Conservation (phyloP, 208 protist species). For the Naegleria fowleri region DNA sequence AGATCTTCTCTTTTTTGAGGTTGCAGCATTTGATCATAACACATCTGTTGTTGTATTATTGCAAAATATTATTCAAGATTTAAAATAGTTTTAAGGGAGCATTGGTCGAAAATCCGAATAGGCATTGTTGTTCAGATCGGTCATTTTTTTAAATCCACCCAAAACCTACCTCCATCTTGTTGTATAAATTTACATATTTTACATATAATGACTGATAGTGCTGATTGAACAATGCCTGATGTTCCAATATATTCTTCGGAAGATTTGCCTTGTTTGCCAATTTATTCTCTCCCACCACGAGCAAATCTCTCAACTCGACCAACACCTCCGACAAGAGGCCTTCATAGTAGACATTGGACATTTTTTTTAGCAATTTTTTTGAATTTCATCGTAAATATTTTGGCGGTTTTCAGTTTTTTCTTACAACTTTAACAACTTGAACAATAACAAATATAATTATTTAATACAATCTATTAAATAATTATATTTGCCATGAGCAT, state of each 20-base stretch:
- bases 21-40: slow-evolving; percentile 80
- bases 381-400: not conserved
- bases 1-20: slow-evolving; percentile 84
- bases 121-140: no score
- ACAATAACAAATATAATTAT: no score
- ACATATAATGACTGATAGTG: not conserved
- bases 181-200: not conserved
- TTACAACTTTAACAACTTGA: no score
- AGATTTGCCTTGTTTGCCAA: not conserved
- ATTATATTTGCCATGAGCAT: no score
- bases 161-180: not conserved
- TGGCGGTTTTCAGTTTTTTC: no score
- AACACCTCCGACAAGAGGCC: not conserved
- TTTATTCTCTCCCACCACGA: not conserved
- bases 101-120: no score
- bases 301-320: not conserved
- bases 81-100: no score
- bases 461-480: no score
- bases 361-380: not conserved
- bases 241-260: not conserved
- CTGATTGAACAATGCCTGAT: not conserved
- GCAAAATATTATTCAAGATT: no score
- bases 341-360: not conserved
- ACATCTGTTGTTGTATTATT: no score
- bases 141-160: no score